Evolutionary conservation across 2,329 filamentous ascomycete genomes (phyloP), one percentile per base, ranked within the genome.

Genomic region (Scleromitrula shiraiana): DNA sequence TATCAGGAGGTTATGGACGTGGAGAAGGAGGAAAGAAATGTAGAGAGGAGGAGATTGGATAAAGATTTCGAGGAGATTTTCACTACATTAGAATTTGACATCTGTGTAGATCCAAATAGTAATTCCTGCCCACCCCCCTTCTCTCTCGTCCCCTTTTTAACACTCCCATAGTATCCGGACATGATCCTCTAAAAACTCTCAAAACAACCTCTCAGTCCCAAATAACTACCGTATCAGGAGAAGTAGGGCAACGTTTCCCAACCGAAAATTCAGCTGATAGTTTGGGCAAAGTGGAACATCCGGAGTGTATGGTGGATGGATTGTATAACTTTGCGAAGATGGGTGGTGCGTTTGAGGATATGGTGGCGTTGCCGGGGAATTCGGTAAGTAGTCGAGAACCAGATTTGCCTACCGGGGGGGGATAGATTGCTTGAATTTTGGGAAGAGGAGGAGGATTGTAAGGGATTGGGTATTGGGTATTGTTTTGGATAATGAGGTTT

Each of bases 281-380:
- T 17, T 7, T 26, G 7, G 45, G 27, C 2, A 46, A 51, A n/a
- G 33, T 33, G 7, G 52, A 56, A 26, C 49, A 47, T 23, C 32
- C 40, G 10, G 43, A 51, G 17, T 46, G 41, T 7, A 44, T 50
- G 19, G 42, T 55, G n/a, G 46, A 53, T 39, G 57, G 57, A 2
- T 22, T 53, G 23, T 56, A 55, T 41, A 59, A 59, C 32, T 59
- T 59, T 39, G 53, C 56, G 2, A 50, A 52, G 12, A 35, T 57
- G 32, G 48, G 50, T 0, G 55, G 54, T 0, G 39, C 46, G 9
- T 59, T 56, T 23, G 56, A 57, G 39, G 55, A 59, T 14, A 29
- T 53, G 38, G 50, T 59, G 15, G 48, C 50, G 23, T 35, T 59
- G 37, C 56, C 56, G 2, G 55, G 56, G 4, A 53, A 49, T 9